phyloP scores from a whole-genome alignment of 345 rosid species.

The Salix koriyanagi region DNA sequence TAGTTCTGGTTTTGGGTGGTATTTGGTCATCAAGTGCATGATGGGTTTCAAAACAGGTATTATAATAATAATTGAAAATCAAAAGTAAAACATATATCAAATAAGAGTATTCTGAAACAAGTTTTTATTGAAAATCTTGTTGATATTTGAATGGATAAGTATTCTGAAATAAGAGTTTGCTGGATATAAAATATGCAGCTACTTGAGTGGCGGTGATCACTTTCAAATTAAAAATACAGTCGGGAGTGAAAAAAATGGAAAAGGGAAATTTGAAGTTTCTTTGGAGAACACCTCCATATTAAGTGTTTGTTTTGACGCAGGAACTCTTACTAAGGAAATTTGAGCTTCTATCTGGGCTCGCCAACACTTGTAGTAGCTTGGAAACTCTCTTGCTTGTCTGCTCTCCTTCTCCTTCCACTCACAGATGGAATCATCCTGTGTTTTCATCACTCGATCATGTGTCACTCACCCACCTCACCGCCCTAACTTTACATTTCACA shows the following conservation, averaged over 20 bases:
- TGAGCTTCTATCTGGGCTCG: conserved; percentile 62
- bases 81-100: no score
- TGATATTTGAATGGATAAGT: background rate
- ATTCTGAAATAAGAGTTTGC: background rate
- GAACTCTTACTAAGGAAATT: conserved; percentile 57
- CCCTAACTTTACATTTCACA: conserved; percentile 39
- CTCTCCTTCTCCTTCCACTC: conserved; percentile 53
- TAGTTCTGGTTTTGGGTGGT: background rate
- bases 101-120: no score
- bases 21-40: background rate
- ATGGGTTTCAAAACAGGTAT: background rate
- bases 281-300: conserved; percentile 37
- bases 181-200: conserved; percentile 14
- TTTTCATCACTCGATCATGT: conserved; percentile 49
- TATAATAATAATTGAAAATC: no score
- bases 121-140: background rate
- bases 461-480: conserved; percentile 51
- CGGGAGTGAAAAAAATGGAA: conserved; percentile 24
- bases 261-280: conserved; percentile 21
- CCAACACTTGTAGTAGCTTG: conserved; percentile 54
- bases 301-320: conserved; percentile 95
- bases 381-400: conserved; percentile 58
- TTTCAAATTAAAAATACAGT: conserved; percentile 4
- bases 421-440: conserved; percentile 60
- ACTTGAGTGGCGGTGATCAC: conserved; percentile 6